These are phyloP conservation scores for Ceratocystis harringtonii DNA, from an alignment of 2,329 filamentous ascomycete genomes.

Conservation along the genomic window DNA sequence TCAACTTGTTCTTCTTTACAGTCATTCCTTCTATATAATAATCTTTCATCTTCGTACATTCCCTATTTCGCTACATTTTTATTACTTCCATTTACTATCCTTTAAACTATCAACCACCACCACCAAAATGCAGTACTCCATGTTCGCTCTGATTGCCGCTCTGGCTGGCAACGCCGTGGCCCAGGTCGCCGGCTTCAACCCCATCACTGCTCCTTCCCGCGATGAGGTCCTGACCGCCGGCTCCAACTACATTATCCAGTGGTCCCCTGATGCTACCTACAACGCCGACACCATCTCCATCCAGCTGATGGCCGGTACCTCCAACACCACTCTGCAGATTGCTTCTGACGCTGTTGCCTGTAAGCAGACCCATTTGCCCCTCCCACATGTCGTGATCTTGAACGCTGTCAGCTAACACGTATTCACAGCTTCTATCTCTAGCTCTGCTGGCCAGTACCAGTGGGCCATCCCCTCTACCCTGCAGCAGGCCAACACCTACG, in stretches of 20 bases:
- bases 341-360: constrained; percentile 28
- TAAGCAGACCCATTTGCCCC: constrained; percentile 27
- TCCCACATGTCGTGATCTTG: neutral
- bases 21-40: constrained; percentile 13
- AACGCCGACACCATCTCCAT: constrained; percentile 34
- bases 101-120: constrained; percentile 16
- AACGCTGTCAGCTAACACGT: neutral
- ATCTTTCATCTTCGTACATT: constrained; percentile 1
- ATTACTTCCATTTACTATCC: neutral
- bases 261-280: constrained; percentile 30
- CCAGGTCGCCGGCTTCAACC: constrained; percentile 42
- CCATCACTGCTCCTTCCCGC: constrained; percentile 33
- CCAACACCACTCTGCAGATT: constrained; percentile 28
- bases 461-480: constrained; percentile 37
- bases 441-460: constrained; percentile 30
- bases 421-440: constrained; percentile 32
- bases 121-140: constrained; percentile 40
- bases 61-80: constrained; percentile 2
- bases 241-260: constrained; percentile 35
- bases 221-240: constrained; percentile 35
- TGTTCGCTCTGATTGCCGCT: constrained; percentile 29
- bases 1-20: constrained; percentile 8
- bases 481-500: constrained; percentile 37
- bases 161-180: constrained; percentile 38
- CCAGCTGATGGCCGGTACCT: constrained; percentile 38